Percentiles rank a stretch among this genome's conserved stretches.
phyloP scores from a whole-genome alignment of 495 filamentous ascomycete species.

The Neurospora tetraspora region DNA sequence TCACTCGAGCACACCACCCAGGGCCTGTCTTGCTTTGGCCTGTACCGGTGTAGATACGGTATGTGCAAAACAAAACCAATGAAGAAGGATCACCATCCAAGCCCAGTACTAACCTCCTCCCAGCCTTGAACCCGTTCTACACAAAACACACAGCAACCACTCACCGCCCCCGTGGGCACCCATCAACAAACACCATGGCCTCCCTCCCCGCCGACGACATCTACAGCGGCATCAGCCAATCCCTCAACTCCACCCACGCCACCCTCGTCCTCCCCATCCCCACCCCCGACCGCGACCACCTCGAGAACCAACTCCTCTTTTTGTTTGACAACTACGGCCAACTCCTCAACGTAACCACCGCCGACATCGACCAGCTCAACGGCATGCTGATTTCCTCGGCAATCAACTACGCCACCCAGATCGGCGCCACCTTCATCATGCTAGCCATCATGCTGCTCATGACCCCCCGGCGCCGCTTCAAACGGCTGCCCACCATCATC shows the following conservation, averaged over 20 bases:
- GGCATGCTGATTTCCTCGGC: slow-evolving; percentile 31
- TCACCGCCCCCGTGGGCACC: neutral
- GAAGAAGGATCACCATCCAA: neutral
- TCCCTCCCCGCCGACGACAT: neutral
- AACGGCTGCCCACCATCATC: slow-evolving; percentile 13
- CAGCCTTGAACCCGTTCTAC: neutral
- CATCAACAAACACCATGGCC: neutral
- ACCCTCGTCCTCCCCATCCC: neutral
- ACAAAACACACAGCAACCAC: neutral
- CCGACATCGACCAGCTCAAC: slow-evolving; percentile 39
- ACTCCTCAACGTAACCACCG: slow-evolving; percentile 39
- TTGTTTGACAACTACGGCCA: neutral
- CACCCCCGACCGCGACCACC: neutral
- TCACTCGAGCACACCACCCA: neutral
- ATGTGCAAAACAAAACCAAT: neutral
- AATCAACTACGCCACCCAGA: slow-evolving; percentile 63
- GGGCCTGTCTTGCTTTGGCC: neutral
- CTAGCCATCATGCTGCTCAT: slow-evolving; percentile 48
- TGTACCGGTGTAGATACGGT: neutral
- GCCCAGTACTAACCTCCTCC: neutral
- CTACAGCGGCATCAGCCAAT: neutral
- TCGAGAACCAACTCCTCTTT: neutral
- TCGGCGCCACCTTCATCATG: slow-evolving; percentile 63
- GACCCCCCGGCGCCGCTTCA: slow-evolving; percentile 18
- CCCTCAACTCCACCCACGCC: neutral